Evolutionary conservation across 148 eudicot species (phyloP), one percentile per base, ranked within the genome.

Genomic region (Polygonum aviculare): DNA sequence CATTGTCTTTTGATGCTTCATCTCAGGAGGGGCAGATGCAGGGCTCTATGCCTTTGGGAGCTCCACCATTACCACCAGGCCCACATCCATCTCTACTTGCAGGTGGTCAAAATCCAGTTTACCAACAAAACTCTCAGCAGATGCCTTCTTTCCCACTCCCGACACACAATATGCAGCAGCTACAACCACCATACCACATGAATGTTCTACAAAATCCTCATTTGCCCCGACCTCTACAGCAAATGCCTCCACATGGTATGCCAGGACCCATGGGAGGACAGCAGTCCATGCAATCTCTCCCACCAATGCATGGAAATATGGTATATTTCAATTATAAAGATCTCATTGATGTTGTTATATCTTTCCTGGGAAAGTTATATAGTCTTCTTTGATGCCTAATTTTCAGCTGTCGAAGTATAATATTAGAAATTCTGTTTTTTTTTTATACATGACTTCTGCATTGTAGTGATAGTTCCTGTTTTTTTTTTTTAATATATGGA

Each of bases 61-160:
- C 97, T 35, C 98, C 98, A 62, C 99, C 98, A 2, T 87, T 95
- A 26, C 99, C 99, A 73, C 99, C 96, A 75, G 99, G 97, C 59
- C 99, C 99, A 49, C 99, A 93, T 80, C 99, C 99, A 55, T 91
- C 98, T 80, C 85, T 88, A 70, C 84, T 89, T 45, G 81, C 78
- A 55, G 72, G 75, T 38, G 86, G 82, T 84, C 98, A 87, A 79
- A 93, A 89, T 83, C 98, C 85, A 80, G 72, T 75, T 52, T 92
- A 89, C 87, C 99, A 89, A 80, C 97, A 94, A 79, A 89, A 85
- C 79, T 80, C 90, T 80, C 97, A 89, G 84, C 93, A 90, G 82
- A 88, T 90, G 89, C 77, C 87, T 41, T 75, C 89, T 59, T 78
- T 83, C 79, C 86, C 90, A 31, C 75, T 88, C 83, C 93, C 86